Conservation (phyloP, 2,329 filamentous ascomycete species). For the Mycosphaerelloides madeirae region DNA sequence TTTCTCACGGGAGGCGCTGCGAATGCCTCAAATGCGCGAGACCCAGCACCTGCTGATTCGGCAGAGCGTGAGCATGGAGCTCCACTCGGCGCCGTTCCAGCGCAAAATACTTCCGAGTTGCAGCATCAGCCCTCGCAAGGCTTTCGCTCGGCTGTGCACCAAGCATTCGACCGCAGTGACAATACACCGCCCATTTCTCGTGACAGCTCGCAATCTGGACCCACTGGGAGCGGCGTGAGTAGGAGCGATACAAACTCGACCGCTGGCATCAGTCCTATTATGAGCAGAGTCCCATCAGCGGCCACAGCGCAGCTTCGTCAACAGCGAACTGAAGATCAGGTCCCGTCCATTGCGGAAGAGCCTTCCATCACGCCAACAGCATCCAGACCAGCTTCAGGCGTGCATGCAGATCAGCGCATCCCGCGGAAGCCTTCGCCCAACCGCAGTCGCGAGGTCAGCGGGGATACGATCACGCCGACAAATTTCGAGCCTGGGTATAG, state of each 20-base stretch:
- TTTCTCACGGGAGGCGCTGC: conserved; percentile 21
- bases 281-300: conserved; percentile 51
- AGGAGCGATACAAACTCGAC: conserved; percentile 61
- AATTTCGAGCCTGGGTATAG: conserved; percentile 51
- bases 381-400: conserved; percentile 32
- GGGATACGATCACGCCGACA: conserved; percentile 24
- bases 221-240: conserved; percentile 16
- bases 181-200: conserved; percentile 51
- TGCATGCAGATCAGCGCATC: conserved; percentile 30
- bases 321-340: conserved; percentile 38
- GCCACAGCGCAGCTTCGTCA: conserved; percentile 31
- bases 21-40: background rate
- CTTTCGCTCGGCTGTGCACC: conserved; percentile 55
- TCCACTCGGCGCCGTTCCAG: conserved; percentile 1
- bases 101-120: conserved; percentile 26
- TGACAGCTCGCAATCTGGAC: conserved; percentile 32
- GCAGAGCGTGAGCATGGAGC: conserved; percentile 12
- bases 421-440: conserved; percentile 35
- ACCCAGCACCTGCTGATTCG: conserved; percentile 15
- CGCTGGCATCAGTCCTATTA: conserved; percentile 61
- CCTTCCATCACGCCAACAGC: conserved; percentile 27
- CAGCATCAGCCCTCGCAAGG: conserved; percentile 45
- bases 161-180: conserved; percentile 59
- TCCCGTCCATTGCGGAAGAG: conserved; percentile 55
- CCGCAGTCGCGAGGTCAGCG: conserved; percentile 39